These are phyloP conservation scores for Chlamydomonas reinhardtii DNA, from an alignment of 163 green algal genomes.

Conservation along the genomic window DNA sequence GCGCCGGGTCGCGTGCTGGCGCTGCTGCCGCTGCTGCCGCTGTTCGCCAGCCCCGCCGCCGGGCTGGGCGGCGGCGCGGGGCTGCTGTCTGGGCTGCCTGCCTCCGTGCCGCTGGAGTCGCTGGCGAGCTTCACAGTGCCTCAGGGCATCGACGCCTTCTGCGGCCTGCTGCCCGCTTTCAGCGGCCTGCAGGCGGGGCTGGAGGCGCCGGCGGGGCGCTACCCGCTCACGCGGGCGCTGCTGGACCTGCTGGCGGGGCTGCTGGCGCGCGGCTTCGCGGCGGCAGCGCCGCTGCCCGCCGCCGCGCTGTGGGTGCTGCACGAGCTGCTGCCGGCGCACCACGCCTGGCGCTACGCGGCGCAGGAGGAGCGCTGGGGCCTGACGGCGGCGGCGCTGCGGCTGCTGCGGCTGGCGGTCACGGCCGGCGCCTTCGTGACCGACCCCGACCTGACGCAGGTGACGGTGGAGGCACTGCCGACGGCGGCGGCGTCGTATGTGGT, in stretches of 20 bases:
- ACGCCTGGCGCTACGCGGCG: slow-evolving; percentile 43
- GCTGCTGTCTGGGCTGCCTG: slow-evolving; percentile 21
- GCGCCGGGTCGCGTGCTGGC: slow-evolving; percentile 20
- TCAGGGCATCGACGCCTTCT: slow-evolving; percentile 20
- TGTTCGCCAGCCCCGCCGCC: slow-evolving; percentile 15
- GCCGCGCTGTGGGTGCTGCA: slow-evolving; percentile 56
- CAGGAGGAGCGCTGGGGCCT: slow-evolving; percentile 51
- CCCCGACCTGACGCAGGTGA: background rate
- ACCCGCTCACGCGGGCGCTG: slow-evolving; percentile 59
- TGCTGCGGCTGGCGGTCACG: slow-evolving; percentile 45
- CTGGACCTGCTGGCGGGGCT: slow-evolving; percentile 56
- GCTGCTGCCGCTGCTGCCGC: slow-evolving; percentile 38
- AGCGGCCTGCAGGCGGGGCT: slow-evolving; percentile 48
- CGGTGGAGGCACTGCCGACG: background rate
- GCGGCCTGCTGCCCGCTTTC: slow-evolving; percentile 52
- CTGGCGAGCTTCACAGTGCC: slow-evolving; percentile 33
- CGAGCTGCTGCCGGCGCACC: slow-evolving; percentile 55
- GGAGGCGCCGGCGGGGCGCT: slow-evolving; percentile 52
- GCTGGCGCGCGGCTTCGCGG: slow-evolving; percentile 50
- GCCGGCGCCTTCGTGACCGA: slow-evolving; percentile 39
- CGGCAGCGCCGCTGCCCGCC: slow-evolving; percentile 22
- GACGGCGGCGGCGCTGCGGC: slow-evolving; percentile 46
- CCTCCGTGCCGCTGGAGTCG: slow-evolving; percentile 15
- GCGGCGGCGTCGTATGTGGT: background rate
- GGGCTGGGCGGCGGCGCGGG: background rate